Conservation (phyloP, 225 moss, liverwort and hornwort species). For the Polytrichum commune region DNA sequence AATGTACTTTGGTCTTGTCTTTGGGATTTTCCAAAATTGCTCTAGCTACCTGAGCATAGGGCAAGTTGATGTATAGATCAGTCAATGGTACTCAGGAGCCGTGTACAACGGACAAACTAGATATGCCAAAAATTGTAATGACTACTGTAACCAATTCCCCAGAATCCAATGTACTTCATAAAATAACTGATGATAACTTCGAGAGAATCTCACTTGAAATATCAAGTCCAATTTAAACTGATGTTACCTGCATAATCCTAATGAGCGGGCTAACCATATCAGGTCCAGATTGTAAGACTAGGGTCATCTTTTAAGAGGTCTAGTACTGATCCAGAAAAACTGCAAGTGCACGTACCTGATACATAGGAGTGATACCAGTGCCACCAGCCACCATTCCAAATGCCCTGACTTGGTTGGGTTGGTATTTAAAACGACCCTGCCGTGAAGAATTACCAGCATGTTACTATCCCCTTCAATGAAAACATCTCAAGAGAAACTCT, state of each 20-base stretch:
- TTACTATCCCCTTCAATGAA: too few species aligned
- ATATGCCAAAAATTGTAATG: too few species aligned
- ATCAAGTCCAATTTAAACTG: too few species aligned
- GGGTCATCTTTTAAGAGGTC: background rate
- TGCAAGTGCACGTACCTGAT: slow-evolving; percentile 55
- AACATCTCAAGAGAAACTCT: too few species aligned
- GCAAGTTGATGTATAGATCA: background rate
- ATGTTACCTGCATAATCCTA: too few species aligned
- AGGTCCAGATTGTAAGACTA: background rate
- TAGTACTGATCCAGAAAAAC: background rate
- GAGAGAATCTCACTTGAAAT: too few species aligned
- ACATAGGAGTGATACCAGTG: slow-evolving; percentile 97
- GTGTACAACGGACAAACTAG: too few species aligned
- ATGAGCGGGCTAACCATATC: too few species aligned
- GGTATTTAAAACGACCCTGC: slow-evolving; percentile 90
- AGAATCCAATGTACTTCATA: too few species aligned
- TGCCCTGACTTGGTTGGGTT: slow-evolving; percentile 77
- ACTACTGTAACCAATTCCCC: too few species aligned
- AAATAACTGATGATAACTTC: too few species aligned
- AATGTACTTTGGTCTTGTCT: slow-evolving; percentile 68
- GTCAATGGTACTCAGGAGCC: too few species aligned
- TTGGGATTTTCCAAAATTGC: slow-evolving; percentile 92
- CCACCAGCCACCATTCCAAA: slow-evolving; percentile 99
- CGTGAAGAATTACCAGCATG: background rate
- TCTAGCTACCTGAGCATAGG: slow-evolving; percentile 70